Percentiles rank a stretch among this genome's conserved stretches.
Evolutionary conservation across 306 rosid genomes (phyloP).

Genomic region (Vigna mungo): DNA sequence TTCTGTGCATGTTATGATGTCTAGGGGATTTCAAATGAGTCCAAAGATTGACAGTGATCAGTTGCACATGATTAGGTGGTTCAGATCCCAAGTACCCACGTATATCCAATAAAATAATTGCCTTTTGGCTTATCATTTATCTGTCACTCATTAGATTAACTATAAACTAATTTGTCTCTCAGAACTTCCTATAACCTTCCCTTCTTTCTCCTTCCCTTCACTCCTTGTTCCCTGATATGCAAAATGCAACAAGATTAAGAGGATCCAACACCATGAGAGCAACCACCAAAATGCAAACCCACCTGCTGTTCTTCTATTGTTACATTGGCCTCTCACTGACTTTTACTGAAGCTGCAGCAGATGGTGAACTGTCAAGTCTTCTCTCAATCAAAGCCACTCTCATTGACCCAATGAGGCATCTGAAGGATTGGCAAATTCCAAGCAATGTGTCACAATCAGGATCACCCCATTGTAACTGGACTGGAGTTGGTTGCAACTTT

Average conservation of each 20-base stretch:
- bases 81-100: slow-evolving; percentile 81
- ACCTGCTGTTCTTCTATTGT: slow-evolving; percentile 59
- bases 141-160: slow-evolving; percentile 35
- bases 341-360: slow-evolving; percentile 44
- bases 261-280: slow-evolving; percentile 45
- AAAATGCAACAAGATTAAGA: slow-evolving; percentile 54
- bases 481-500: slow-evolving; percentile 76
- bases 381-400: slow-evolving; percentile 65
- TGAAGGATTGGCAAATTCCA: slow-evolving; percentile 67
- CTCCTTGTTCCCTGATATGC: slow-evolving; percentile 48
- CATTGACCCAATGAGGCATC: slow-evolving; percentile 58
- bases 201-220: slow-evolving; percentile 17
- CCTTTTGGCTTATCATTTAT: slow-evolving; percentile 24
- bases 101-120: slow-evolving; percentile 51
- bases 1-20: slow-evolving; percentile 85
- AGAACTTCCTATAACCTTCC: slow-evolving; percentile 42
- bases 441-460: slow-evolving; percentile 41
- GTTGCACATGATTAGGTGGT: slow-evolving; percentile 70
- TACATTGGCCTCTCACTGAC: slow-evolving; percentile 59
- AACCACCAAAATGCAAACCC: slow-evolving; percentile 54
- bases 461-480: slow-evolving; percentile 73
- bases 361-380: slow-evolving; percentile 64
- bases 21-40: slow-evolving; percentile 60
- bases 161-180: slow-evolving; percentile 45
- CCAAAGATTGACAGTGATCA: slow-evolving; percentile 75